Evolutionary conservation across 2,329 filamentous ascomycete species (phyloP).

Genomic region (Biscogniauxia sp.): DNA sequence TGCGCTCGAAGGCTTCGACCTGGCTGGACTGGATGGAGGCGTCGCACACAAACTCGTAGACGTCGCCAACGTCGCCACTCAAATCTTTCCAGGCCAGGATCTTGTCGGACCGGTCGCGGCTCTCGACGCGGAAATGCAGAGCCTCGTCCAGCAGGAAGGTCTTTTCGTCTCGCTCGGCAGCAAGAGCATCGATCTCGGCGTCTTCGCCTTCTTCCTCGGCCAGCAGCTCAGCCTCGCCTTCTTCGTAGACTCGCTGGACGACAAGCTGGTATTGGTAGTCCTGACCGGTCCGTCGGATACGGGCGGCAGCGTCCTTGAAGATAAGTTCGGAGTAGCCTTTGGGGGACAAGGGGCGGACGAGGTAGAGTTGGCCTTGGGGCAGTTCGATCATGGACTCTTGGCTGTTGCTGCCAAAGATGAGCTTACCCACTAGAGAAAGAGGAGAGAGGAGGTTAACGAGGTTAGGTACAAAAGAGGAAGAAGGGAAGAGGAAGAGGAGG

Average conservation of each 20-base stretch:
- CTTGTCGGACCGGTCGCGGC: constrained; percentile 75
- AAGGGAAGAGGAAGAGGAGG: not conserved
- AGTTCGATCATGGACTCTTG: constrained; percentile 95
- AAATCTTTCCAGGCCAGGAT: constrained; percentile 93
- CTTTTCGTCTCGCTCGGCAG: constrained; percentile 89
- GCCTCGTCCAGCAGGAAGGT: constrained; percentile 93
- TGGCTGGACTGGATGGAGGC: constrained; percentile 65
- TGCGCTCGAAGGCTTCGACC: constrained; percentile 75
- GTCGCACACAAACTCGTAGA: constrained; percentile 99
- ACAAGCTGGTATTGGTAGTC: constrained; percentile 98
- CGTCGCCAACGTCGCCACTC: constrained; percentile 87
- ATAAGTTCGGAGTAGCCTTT: constrained; percentile 99
- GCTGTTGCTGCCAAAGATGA: constrained; percentile 81
- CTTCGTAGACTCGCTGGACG: constrained; percentile 92
- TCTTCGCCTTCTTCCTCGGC: constrained; percentile 88
- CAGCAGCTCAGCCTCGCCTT: constrained; percentile 89
- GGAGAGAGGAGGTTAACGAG: not conserved
- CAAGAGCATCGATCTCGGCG: constrained; percentile 70
- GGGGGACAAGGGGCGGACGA: constrained; percentile 89
- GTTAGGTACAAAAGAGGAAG: not conserved
- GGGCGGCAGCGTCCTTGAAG: constrained; percentile 93
- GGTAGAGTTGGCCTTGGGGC: constrained; percentile 92
- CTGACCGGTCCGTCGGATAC: constrained; percentile 87
- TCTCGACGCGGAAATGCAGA: constrained; percentile 81
- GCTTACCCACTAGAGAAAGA: constrained; percentile 70